Percentiles rank a stretch among this genome's conserved stretches.
Conservation (phyloP, 2,329 filamentous ascomycete species). For the Colletotrichum lini region DNA sequence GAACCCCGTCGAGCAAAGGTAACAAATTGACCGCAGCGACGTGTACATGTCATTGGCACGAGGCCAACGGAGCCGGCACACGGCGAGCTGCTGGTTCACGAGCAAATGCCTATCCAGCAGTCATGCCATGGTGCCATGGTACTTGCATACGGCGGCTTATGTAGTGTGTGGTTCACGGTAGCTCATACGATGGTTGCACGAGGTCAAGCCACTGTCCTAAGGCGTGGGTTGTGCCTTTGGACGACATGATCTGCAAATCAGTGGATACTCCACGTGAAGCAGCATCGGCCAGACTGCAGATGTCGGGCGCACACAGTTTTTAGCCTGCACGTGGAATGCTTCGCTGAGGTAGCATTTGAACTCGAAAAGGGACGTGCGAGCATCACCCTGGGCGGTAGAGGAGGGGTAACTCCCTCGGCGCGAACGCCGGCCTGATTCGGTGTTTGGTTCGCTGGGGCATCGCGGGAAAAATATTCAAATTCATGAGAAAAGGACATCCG, state of each 20-base stretch:
- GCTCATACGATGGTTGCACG: conserved; percentile 39
- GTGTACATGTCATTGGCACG: neutral
- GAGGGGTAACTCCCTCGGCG: conserved; percentile 24
- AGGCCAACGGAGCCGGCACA: neutral
- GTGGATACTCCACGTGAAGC: conserved; percentile 42
- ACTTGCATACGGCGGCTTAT: neutral
- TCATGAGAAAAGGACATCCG: too few relatives aligned
- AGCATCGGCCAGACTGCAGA: conserved; percentile 36
- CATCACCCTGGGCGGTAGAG: conserved; percentile 13
- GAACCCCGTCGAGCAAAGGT: neutral
- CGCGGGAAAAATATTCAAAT: neutral
- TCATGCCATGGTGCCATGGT: conserved; percentile 2
- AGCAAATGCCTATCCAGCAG: conserved; percentile 7
- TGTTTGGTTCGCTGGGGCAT: conserved; percentile 26
- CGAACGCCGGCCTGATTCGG: conserved; percentile 13
- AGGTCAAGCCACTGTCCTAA: conserved; percentile 33
- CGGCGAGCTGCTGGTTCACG: neutral
- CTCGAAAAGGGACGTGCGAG: conserved; percentile 37
- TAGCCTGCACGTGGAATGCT: conserved; percentile 38
- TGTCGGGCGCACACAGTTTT: conserved; percentile 41
- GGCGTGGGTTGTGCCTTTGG: conserved; percentile 26
- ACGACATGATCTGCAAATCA: conserved; percentile 42
- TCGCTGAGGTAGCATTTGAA: conserved; percentile 34
- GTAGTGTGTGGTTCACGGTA: conserved; percentile 15
- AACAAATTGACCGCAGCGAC: neutral